A percentile compares a stretch with the other conserved stretches of the same genome.
Conservation (phyloP, 192 early-diverging fungal genomes). For the Entomortierella chlamydospora region DNA sequence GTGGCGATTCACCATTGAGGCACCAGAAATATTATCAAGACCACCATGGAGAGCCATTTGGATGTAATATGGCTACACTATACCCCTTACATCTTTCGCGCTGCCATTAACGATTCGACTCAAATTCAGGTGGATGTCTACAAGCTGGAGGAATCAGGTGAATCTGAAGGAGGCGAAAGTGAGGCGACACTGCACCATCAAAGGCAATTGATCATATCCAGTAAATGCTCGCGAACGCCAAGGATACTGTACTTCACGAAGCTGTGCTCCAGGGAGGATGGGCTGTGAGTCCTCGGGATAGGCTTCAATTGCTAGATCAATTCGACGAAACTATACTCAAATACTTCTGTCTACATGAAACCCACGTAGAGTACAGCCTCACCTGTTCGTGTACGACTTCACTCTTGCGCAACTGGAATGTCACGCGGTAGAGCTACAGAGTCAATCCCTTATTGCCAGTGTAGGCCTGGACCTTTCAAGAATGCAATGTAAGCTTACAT, state of each 20-base stretch:
- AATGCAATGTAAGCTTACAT: conserved; percentile 9
- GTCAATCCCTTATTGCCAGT: conserved; percentile 1
- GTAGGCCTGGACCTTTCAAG: conserved; percentile 6
- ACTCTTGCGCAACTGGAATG: conserved; percentile 24
- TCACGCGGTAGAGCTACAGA: conserved; percentile 6
- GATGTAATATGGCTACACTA: conserved; percentile 29
- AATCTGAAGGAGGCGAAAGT: not conserved
- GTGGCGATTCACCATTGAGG: too few species aligned
- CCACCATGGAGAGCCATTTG: not conserved
- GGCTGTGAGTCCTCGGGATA: conserved; percentile 2
- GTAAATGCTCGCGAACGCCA: conserved; percentile 7
- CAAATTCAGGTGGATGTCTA: conserved; percentile 14
- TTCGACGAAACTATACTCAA: not conserved
- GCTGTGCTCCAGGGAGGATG: conserved; percentile 6
- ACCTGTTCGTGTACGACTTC: conserved; percentile 17
- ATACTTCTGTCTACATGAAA: not conserved
- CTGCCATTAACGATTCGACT: not conserved
- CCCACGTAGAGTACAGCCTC: conserved; percentile 7
- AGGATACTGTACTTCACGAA: conserved; percentile 12
- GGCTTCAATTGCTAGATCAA: not conserved
- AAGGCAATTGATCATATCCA: not conserved
- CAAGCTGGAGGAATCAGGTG: not conserved
- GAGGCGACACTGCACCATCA: conserved; percentile 14
- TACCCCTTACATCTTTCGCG: conserved; percentile 9
- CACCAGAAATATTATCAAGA: too few species aligned